Conservation (phyloP, 129 eudicot species). For the Helianthus tuberosus region DNA sequence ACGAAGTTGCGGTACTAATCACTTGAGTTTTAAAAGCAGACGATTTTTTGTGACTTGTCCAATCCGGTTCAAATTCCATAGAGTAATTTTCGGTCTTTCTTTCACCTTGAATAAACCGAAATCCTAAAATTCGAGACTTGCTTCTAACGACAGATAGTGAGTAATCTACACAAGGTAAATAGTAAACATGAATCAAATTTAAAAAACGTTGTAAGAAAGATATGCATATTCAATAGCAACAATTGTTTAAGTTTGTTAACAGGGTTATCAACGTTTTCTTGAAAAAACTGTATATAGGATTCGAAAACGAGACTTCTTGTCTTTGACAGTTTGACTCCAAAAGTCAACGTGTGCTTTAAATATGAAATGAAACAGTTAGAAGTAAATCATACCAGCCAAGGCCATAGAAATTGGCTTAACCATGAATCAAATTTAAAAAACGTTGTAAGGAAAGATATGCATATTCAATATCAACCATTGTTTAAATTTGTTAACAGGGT, state of each 20-base stretch:
- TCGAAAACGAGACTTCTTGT: constrained; percentile 1
- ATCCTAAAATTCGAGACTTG: constrained; percentile 34
- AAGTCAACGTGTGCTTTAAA: background rate
- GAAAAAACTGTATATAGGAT: background rate
- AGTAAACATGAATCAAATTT: background rate
- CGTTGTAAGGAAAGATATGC: constrained; percentile 15
- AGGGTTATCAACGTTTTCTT: background rate
- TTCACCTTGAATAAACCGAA: constrained; percentile 21
- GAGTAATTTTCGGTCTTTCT: constrained; percentile 30
- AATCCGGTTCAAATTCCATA: constrained; percentile 76
- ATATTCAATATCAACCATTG: constrained; percentile 10
- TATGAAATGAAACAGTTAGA: background rate
- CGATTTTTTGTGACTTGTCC: constrained; percentile 62
- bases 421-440: constrained; percentile 19
- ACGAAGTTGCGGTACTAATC: constrained; percentile 58
- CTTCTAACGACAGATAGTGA: constrained; percentile 47
- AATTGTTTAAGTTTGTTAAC: background rate
- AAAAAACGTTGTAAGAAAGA: constrained; percentile 7
- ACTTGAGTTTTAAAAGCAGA: constrained; percentile 57
- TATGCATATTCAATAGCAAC: constrained; percentile 11
- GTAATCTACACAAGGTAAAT: constrained; percentile 38
- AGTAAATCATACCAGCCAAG: constrained; percentile 57
- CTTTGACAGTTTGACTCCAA: constrained; percentile 4
- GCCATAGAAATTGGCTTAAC: constrained; percentile 65
- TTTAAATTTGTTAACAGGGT: background rate